Conservation (phyloP, 208 protist genomes). For the Trypanosoma congolense region DNA sequence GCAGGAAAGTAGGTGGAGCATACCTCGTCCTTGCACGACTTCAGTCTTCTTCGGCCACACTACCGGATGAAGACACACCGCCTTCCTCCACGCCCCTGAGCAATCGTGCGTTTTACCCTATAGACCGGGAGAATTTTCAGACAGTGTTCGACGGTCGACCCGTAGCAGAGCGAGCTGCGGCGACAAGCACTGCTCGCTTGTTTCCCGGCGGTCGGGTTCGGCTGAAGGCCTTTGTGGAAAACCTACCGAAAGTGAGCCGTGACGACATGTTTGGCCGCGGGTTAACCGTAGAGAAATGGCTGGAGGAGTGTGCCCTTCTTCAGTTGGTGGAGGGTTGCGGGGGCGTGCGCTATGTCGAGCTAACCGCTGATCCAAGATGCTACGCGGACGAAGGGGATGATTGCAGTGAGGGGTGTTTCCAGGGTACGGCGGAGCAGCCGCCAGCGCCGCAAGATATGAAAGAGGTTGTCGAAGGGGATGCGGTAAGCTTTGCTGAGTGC, state of each 20-base stretch:
- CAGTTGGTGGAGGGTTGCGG: conserved; percentile 22
- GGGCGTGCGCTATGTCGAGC: conserved; percentile 14
- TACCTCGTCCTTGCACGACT: no score
- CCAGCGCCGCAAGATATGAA: no score
- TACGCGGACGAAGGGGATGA: background rate
- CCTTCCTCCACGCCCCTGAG: no score
- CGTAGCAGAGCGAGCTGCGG: conserved; percentile 41
- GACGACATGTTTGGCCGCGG: conserved; percentile 40
- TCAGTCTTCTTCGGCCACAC: no score
- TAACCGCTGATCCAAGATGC: conserved; percentile 8
- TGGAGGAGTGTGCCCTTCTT: conserved; percentile 30
- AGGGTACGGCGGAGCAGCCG: background rate
- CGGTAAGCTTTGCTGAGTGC: conserved; percentile 7
- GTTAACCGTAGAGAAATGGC: conserved; percentile 29
- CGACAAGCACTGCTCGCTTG: conserved; percentile 31
- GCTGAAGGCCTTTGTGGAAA: conserved; percentile 49
- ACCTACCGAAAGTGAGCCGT: conserved; percentile 34
- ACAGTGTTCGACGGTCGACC: conserved; percentile 24
- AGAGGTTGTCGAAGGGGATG: conserved; percentile 4
- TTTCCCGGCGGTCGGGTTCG: conserved; percentile 19
- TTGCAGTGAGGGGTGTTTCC: background rate
- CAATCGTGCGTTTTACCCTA: background rate
- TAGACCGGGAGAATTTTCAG: conserved; percentile 4
- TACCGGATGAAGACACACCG: no score
- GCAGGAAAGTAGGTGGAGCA: no score